These are phyloP conservation scores for Piper betle DNA, from an alignment of 164 flowering plant genomes.

Conservation along the genomic window DNA sequence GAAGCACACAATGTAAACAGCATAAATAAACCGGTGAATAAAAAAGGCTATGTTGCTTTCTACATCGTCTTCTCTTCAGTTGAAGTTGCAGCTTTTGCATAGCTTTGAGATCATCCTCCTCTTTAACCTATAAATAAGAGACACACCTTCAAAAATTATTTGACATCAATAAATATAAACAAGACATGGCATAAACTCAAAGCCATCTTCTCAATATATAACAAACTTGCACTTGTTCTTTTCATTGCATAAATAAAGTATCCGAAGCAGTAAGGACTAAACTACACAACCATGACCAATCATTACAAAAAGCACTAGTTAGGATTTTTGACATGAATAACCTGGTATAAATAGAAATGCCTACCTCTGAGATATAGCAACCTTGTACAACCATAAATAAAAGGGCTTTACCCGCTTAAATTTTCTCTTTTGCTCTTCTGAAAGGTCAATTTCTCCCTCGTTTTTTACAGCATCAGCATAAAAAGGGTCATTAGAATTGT, in stretches of 20 bases:
- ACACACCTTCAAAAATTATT: neutral
- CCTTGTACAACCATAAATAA: too few species aligned
- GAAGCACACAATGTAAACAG: too few species aligned
- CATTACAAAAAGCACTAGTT: neutral
- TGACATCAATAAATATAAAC: neutral
- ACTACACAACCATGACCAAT: neutral
- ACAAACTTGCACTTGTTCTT: neutral
- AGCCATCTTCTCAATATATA: neutral
- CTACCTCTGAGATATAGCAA: constrained; percentile 1
- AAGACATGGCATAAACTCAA: neutral
- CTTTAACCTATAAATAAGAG: constrained; percentile 54
- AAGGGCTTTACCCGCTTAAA: constrained; percentile 48
- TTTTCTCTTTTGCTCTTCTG: constrained; percentile 77
- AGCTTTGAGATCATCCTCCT: constrained; percentile 73
- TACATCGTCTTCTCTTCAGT: constrained; percentile 53
- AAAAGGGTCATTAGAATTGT: constrained; percentile 50
- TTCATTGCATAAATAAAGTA: neutral
- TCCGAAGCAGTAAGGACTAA: neutral
- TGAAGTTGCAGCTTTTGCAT: constrained; percentile 54
- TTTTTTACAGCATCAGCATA: constrained; percentile 76
- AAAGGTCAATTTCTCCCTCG: constrained; percentile 63
- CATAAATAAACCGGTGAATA: too few species aligned
- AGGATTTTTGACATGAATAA: too few species aligned
- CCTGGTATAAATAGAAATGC: neutral
- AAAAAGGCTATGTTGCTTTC: neutral